Evolutionary conservation across 202 grass and related monocot species (phyloP).

Genomic region (Elaeis oleifera): DNA sequence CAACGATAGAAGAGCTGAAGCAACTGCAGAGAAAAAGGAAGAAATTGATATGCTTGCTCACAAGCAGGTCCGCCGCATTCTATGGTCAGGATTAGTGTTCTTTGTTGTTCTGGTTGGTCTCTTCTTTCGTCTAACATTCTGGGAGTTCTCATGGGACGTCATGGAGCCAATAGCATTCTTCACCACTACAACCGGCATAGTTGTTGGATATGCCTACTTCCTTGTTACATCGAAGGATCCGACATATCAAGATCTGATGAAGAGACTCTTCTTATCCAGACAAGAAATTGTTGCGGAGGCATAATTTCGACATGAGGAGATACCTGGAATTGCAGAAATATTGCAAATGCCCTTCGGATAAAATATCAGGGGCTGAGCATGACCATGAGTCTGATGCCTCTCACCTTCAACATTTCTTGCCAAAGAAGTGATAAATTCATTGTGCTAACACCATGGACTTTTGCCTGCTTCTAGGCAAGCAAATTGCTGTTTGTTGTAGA

Average conservation of each 20-base stretch:
- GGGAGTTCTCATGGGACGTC: conserved; percentile 60
- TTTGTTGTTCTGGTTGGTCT: conserved; percentile 35
- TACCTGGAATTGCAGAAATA: conserved; percentile 47
- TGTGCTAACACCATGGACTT: too few relatives aligned
- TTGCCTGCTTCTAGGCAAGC: too few relatives aligned
- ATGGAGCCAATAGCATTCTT: conserved; percentile 60
- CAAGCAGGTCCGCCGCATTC: conserved; percentile 50
- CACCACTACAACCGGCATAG: conserved; percentile 35
- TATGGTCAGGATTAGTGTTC: conserved; percentile 52
- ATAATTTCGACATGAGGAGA: conserved; percentile 46
- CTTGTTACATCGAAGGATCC: conserved; percentile 56
- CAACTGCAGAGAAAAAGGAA: conserved; percentile 51
- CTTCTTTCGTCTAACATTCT: conserved; percentile 60
- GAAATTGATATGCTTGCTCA: conserved; percentile 50
- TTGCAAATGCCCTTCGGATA: conserved; percentile 36
- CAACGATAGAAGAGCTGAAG: conserved; percentile 33
- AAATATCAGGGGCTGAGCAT: neutral
- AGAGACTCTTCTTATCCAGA: conserved; percentile 49
- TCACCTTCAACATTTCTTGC: neutral
- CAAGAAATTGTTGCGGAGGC: conserved; percentile 30
- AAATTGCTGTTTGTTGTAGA: too few relatives aligned
- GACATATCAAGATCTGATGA: conserved; percentile 44
- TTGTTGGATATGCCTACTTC: conserved; percentile 50
- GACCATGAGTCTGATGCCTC: neutral
- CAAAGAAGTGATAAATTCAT: neutral